Evolutionary conservation across 2,329 filamentous ascomycete species (phyloP).

Genomic region (Xylaria sp.): DNA sequence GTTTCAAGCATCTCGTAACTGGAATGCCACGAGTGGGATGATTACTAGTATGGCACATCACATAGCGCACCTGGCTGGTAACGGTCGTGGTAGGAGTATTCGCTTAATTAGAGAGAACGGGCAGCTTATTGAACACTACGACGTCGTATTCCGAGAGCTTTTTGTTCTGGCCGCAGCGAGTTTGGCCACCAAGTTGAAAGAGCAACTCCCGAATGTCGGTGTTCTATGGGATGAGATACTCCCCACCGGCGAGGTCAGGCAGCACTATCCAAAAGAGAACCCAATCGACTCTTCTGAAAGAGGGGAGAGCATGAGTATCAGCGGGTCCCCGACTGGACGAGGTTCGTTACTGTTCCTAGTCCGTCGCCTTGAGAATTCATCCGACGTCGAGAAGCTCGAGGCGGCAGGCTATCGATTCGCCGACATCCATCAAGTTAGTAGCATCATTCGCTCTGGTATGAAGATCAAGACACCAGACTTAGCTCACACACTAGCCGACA

Average conservation of each 20-base stretch:
- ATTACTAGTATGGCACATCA: constrained; percentile 78
- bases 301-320: constrained; percentile 30
- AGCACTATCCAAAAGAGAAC: constrained; percentile 30
- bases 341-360: constrained; percentile 86
- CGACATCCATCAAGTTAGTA: constrained; percentile 72
- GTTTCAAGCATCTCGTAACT: constrained; percentile 82
- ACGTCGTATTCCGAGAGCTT: constrained; percentile 80
- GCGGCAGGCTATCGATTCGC: constrained; percentile 84
- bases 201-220: constrained; percentile 71
- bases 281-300: constrained; percentile 27
- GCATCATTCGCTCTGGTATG: constrained; percentile 76
- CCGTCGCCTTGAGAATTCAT: constrained; percentile 65
- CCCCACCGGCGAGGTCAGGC: constrained; percentile 63
- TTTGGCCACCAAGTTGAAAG: constrained; percentile 74
- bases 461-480: constrained; percentile 75
- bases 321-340: constrained; percentile 63
- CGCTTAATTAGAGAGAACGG: constrained; percentile 64
- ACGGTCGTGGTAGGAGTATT: constrained; percentile 52
- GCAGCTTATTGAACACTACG: constrained; percentile 74
- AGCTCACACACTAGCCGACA: constrained; percentile 67
- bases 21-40: constrained; percentile 73
- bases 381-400: constrained; percentile 72
- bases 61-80: constrained; percentile 62
- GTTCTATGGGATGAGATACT: constrained; percentile 81
- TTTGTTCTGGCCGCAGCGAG: constrained; percentile 83